These are phyloP conservation scores for Petunia axillaris DNA, from an alignment of 257 asterid species.

Conservation along the genomic window DNA sequence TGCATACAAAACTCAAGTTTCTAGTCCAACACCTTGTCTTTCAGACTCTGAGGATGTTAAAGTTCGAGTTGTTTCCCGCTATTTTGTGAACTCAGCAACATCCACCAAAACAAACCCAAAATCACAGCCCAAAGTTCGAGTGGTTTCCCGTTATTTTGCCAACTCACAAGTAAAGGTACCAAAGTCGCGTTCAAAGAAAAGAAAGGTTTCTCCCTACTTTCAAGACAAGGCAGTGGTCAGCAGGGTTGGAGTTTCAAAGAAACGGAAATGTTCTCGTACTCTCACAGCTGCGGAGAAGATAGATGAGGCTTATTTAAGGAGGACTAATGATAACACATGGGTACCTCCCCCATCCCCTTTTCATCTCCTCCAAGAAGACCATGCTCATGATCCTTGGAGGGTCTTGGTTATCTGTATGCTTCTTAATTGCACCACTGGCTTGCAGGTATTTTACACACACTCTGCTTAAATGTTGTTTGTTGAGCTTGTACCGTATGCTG, in stretches of 20 bases:
- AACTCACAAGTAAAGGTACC: slow-evolving; percentile 28
- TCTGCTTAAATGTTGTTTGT: too few species aligned
- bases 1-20: slow-evolving; percentile 23
- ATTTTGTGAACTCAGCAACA: neutral
- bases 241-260: slow-evolving; percentile 27
- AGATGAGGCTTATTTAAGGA: slow-evolving; percentile 70
- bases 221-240: slow-evolving; percentile 26
- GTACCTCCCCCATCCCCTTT: slow-evolving; percentile 76
- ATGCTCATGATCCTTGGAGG: slow-evolving; percentile 92
- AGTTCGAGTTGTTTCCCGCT: slow-evolving; percentile 36
- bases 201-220: slow-evolving; percentile 45
- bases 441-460: slow-evolving; percentile 50
- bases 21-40: neutral
- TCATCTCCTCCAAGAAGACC: slow-evolving; percentile 86
- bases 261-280: slow-evolving; percentile 28
- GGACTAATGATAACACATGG: slow-evolving; percentile 65
- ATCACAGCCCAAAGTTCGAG: slow-evolving; percentile 33
- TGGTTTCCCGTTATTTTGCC: slow-evolving; percentile 59
- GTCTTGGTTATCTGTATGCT: slow-evolving; percentile 90
- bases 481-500: too few species aligned
- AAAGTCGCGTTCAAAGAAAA: slow-evolving; percentile 24
- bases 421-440: slow-evolving; percentile 75
- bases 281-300: slow-evolving; percentile 60
- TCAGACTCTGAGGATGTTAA: neutral
- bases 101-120: slow-evolving; percentile 8